Evolutionary conservation across 257 asterid species (phyloP), one percentile per base, ranked within the genome.

Genomic region (Striga asiatica): DNA sequence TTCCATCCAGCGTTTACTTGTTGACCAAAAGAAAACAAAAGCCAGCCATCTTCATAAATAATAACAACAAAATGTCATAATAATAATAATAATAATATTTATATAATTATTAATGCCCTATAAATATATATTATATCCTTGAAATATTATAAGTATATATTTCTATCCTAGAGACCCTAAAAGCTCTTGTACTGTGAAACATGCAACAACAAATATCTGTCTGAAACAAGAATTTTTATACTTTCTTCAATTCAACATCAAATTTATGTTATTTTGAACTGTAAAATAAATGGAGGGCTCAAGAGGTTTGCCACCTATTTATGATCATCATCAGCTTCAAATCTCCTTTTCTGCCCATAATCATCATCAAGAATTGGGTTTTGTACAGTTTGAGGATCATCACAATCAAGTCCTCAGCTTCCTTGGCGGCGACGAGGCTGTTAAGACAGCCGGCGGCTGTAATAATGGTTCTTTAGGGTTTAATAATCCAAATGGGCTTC

Each of bases 381-480:
- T 83, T 71, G 78, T 72, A 17, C 88, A 81, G 57, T 87, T 79
- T 20, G 87, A 78, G 46, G 83, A 82, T 67, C 85, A 78, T 21
- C 85, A 74, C 20, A 79, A 72, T 31, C 89, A 78, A 23, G 70
- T 80, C 2, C 39, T 81, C 24, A 81, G 83, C 76, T 83, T 83
- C 34, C 63, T 81, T 41, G 58, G 75, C 81, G 35, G 53, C 73
- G 10, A 70, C 82, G 14, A 58, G 76, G 2, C 80, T 65, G 4
- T 62, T 76, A 0, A 37, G 9, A 6, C 72, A 55, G 4, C 48
- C 81, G 41, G 29, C 60, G 8, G 18, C 66, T 13, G 41, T 5
- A 16, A 45, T 58, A 73, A 57, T 50, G 76, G 69, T 67, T 72
- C 79, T 65, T 61, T 79, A 71, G 92, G 86, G 77, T 83, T 86